Conservation (phyloP, 176 grass and related monocot species). For the Rhynchospora breviuscula region DNA sequence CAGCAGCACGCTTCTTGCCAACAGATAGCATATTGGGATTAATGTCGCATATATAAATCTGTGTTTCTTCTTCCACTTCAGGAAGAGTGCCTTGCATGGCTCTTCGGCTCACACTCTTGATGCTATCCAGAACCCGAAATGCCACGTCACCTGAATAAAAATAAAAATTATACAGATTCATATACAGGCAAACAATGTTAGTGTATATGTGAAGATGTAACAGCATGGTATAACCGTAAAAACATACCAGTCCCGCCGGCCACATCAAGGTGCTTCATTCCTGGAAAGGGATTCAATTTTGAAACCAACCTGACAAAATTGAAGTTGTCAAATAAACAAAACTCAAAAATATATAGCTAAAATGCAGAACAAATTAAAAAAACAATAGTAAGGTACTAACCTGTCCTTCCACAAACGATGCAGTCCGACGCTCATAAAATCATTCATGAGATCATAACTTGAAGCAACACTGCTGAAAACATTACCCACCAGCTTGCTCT, state of each 20-base stretch:
- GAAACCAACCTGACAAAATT: slow-evolving; percentile 51
- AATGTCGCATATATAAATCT: slow-evolving; percentile 85
- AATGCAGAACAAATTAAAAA: not conserved
- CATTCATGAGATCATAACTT: slow-evolving; percentile 93
- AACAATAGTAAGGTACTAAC: slow-evolving; percentile 19
- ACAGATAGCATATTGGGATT: slow-evolving; percentile 91
- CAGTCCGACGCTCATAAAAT: slow-evolving; percentile 78
- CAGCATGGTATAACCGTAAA: not conserved
- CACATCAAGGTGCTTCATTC: slow-evolving; percentile 94
- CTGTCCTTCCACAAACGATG: slow-evolving; percentile 93
- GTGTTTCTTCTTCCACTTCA: slow-evolving; percentile 67
- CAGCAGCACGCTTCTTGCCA: slow-evolving; percentile 75
- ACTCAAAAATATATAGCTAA: not conserved
- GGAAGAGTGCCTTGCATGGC: slow-evolving; percentile 44
- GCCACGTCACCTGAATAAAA: slow-evolving; percentile 68
- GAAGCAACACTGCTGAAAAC: slow-evolving; percentile 88
- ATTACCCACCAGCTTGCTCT: slow-evolving; percentile 79
- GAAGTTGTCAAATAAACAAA: not conserved
- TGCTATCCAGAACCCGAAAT: slow-evolving; percentile 67
- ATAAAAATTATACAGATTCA: slow-evolving; percentile 17
- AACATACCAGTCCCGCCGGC: slow-evolving; percentile 83
- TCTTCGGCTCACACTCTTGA: slow-evolving; percentile 57
- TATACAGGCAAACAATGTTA: not conserved
- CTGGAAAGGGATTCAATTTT: slow-evolving; percentile 74
- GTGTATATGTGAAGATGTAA: not conserved